phyloP scores from a whole-genome alignment of 1,139 yeast genomes.

The Candida glucosophila region DNA sequence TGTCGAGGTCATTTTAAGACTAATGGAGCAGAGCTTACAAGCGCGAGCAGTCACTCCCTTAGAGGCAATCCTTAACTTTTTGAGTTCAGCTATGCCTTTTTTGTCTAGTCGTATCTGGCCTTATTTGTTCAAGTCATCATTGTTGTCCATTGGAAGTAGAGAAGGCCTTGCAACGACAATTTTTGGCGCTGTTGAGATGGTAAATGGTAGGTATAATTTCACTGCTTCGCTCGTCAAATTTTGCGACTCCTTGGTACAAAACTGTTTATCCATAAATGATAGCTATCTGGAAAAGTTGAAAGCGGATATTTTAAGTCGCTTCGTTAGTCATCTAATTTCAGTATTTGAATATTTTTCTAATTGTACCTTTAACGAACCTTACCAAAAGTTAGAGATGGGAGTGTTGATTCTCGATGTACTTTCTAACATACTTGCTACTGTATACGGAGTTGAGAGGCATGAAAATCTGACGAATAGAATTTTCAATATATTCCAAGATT shows the following conservation, averaged over 20 bases:
- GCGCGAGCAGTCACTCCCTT: constrained; percentile 42
- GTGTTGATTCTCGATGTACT: constrained; percentile 48
- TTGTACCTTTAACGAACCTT: constrained; percentile 54
- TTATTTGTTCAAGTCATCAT: constrained; percentile 56
- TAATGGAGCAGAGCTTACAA: constrained; percentile 63
- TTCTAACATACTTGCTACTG: constrained; percentile 43
- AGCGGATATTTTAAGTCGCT: constrained; percentile 45
- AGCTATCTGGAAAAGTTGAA: constrained; percentile 37
- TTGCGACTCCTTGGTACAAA: constrained; percentile 43
- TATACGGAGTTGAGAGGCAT: constrained; percentile 50
- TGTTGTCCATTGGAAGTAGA: constrained; percentile 57
- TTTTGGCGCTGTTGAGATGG: constrained; percentile 68
- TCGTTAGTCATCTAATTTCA: constrained; percentile 49
- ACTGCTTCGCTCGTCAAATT: constrained; percentile 53
- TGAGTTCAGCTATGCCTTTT: constrained; percentile 38
- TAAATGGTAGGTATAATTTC: constrained; percentile 57
- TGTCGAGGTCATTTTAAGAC: constrained; percentile 54
- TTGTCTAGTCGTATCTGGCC: constrained; percentile 74
- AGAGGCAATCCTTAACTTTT: constrained; percentile 40
- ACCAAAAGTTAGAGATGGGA: constrained; percentile 60
- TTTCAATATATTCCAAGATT: constrained; percentile 39
- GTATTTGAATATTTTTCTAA: constrained; percentile 68
- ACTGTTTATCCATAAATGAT: constrained; percentile 37
- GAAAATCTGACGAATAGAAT: constrained; percentile 31
- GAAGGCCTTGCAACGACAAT: constrained; percentile 60